phyloP scores from a whole-genome alignment of 305 asterid species.

The Fraxinus albicans region DNA sequence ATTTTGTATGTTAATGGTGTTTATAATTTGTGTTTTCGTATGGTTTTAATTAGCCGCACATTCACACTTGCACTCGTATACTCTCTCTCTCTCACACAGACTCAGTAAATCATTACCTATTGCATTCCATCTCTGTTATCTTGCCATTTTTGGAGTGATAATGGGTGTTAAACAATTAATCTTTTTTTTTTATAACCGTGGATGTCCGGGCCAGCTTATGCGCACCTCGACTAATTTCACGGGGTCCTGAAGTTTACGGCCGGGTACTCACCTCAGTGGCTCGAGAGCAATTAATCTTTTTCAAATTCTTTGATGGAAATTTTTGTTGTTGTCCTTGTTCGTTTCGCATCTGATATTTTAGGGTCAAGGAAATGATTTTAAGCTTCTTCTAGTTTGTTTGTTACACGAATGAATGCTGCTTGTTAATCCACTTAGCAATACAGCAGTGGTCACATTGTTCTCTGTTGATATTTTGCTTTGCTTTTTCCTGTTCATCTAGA shows the following conservation, averaged over 20 bases:
- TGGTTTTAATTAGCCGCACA: background rate
- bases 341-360: background rate
- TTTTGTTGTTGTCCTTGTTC: background rate
- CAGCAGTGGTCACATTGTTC: slow-evolving; percentile 6
- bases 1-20: slow-evolving; percentile 6
- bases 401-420: background rate
- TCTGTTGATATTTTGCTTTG: slow-evolving; percentile 13
- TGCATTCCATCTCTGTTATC: background rate
- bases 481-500: background rate
- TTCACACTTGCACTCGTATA: background rate
- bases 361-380: slow-evolving; percentile 7
- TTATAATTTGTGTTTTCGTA: slow-evolving; percentile 9
- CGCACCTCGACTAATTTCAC: no score
- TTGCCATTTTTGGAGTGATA: background rate
- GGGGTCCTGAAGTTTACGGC: no score
- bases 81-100: background rate
- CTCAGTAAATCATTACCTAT: background rate
- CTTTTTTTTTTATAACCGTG: background rate
- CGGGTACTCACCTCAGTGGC: no score
- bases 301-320: background rate
- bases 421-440: slow-evolving; percentile 1
- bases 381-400: background rate
- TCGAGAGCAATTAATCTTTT: no score
- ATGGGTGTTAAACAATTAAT: background rate
- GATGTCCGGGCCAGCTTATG: no score